Evolutionary conservation across 129 eudicot species (phyloP).

Genomic region (Pulicaria dysenterica): DNA sequence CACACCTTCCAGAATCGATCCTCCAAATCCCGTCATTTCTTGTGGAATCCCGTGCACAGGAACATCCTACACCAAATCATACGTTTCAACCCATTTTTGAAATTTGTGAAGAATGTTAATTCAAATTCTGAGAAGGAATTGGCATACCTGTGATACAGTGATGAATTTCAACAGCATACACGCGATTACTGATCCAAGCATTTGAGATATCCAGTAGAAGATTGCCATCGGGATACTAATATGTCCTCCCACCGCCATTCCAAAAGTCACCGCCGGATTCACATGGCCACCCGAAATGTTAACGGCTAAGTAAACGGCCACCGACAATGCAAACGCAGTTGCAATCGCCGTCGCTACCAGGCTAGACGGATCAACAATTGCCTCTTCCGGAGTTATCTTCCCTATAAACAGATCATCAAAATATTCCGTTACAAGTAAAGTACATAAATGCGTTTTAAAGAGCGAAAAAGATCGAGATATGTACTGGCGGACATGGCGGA

Average conservation of each 20-base stretch:
- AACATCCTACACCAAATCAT: slow-evolving; percentile 43
- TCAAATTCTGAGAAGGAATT: background rate
- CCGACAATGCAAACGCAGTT: slow-evolving; percentile 65
- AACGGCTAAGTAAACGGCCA: slow-evolving; percentile 66
- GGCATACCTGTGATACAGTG: slow-evolving; percentile 57
- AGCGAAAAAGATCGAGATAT: background rate
- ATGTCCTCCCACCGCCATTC: slow-evolving; percentile 90
- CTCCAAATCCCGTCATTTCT: slow-evolving; percentile 98
- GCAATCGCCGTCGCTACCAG: slow-evolving; percentile 73
- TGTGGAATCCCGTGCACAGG: slow-evolving; percentile 56
- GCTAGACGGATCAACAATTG: slow-evolving; percentile 54
- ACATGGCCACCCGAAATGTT: slow-evolving; percentile 92
- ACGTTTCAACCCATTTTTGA: slow-evolving; percentile 15
- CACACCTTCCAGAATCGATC: slow-evolving; percentile 76
- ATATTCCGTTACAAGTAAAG: background rate
- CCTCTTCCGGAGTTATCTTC: slow-evolving; percentile 53
- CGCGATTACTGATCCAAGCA: slow-evolving; percentile 82
- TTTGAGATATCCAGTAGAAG: slow-evolving; percentile 76
- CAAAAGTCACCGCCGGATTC: slow-evolving; percentile 94
- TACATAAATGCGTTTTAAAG: background rate
- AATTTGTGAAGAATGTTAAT: too few relatives aligned
- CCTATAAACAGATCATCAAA: slow-evolving; percentile 40
- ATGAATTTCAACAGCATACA: slow-evolving; percentile 61
- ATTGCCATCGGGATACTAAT: slow-evolving; percentile 67
- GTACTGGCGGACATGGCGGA: slow-evolving; percentile 74